Evolutionary conservation across 2,329 filamentous ascomycete genomes (phyloP), one percentile per base, ranked within the genome.

Genomic region (Sarocladiaceae sp.): DNA sequence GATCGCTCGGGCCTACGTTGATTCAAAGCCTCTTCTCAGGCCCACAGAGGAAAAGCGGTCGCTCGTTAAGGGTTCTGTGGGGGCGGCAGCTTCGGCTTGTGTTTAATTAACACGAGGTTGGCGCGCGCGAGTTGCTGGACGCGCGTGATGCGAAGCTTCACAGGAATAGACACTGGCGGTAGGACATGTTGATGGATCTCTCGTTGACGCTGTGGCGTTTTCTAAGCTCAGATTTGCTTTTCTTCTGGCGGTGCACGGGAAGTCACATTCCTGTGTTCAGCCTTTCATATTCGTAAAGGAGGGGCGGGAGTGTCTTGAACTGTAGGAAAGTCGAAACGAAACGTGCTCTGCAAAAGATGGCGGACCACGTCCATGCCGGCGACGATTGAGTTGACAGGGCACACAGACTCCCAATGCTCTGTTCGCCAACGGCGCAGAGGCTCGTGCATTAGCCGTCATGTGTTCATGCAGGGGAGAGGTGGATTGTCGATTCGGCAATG

Each of bases 51-150:
- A 29, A 18, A 31, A 48, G 26, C 15, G 17, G 13, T 33, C 22
- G 26, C 17, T 4, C 10, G 20, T 48, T 25, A 46, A 48, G 26
- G n/a, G 26, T 48, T 48, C 44, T 48, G n/a, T 17, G 44, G 26
- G 33, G 26, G 5, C 15, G 4, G 15, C 3, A 5, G 3, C 3
- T 33, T 42, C 8, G 28, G 26, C 22, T 11, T n/a, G 12, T n/a
- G 5, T 31, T 48, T 31, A 48, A 48, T 33, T 48, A 48, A 48
- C 44, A 48, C 44, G 44, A 48, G 26, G 44, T 48, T 48, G 44
- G 44, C 44, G 44, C 44, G 44, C 44, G 26, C 26, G n/a, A 26
- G 20, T n/a, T n/a, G 7, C 4, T 26, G 28, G 20, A 44, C 20
- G 23, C 40, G 40, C 40, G 6, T 22, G 17, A 7, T 40, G 18